These are phyloP conservation scores for Mycena sanguinolenta DNA, from an alignment of 768 basidiomycete genomes.

Conservation along the genomic window DNA sequence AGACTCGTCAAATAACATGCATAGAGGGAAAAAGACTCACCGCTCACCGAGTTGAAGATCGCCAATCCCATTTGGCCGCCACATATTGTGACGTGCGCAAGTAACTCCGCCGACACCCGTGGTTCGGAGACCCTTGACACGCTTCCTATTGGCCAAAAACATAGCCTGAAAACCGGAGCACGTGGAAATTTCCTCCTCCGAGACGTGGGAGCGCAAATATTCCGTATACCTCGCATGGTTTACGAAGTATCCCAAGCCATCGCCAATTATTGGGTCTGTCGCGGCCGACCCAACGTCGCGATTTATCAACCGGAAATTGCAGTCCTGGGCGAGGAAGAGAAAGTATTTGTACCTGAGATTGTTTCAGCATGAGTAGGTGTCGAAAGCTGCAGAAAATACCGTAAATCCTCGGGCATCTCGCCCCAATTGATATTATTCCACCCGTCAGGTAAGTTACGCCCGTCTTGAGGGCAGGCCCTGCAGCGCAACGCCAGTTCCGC, in stretches of 20 bases:
- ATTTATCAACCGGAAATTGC: neutral
- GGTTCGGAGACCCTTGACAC: constrained; percentile 14
- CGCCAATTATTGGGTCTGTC: neutral
- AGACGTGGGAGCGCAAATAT: neutral
- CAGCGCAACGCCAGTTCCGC: constrained; percentile 21
- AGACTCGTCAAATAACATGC: neutral
- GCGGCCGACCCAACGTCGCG: too few relatives aligned
- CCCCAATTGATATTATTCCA: constrained; percentile 13
- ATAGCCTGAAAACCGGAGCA: constrained; percentile 23
- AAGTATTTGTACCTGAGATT: neutral
- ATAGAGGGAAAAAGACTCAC: neutral
- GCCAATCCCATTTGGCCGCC: too few relatives aligned
- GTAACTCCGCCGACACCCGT: constrained; percentile 22
- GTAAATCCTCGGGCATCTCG: neutral
- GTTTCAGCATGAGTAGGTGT: too few relatives aligned
- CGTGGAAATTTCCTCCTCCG: constrained; percentile 16
- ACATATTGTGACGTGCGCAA: constrained; percentile 30
- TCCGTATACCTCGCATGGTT: neutral
- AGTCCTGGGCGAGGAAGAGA: neutral
- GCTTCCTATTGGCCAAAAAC: constrained; percentile 2
- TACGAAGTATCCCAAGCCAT: neutral
- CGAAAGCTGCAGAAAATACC: neutral
- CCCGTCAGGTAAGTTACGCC: neutral
- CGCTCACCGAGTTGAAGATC: constrained; percentile 32
- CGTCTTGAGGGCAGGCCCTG: constrained; percentile 19